phyloP scores from a whole-genome alignment of 768 basidiomycete genomes.

The Leccinellum luteum region DNA sequence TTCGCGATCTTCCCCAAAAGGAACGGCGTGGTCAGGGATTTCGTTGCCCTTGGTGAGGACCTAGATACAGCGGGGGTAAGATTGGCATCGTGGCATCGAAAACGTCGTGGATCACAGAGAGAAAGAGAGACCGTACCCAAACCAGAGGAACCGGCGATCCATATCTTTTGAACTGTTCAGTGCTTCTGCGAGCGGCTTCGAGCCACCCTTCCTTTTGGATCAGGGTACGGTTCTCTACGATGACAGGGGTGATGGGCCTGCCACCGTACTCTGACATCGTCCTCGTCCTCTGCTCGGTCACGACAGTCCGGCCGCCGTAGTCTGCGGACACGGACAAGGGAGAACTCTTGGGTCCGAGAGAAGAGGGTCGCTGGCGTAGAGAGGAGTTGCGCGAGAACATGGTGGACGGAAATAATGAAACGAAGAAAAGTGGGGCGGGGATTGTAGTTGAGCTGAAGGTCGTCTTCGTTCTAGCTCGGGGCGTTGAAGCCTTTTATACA shows the following conservation, averaged over 20 bases:
- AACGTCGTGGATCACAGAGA: too few relatives aligned
- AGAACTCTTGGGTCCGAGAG: constrained; percentile 1
- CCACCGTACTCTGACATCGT: constrained; percentile 16
- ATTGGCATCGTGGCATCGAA: neutral
- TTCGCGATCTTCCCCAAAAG: constrained; percentile 32
- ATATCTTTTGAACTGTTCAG: constrained; percentile 25
- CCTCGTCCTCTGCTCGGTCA: constrained; percentile 13
- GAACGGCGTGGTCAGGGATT: constrained; percentile 35
- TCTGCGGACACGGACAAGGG: constrained; percentile 13
- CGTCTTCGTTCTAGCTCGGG: neutral
- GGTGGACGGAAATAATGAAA: neutral
- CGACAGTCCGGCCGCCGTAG: neutral
- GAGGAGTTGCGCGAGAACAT: constrained; percentile 10
- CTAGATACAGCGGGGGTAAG: constrained; percentile 4
- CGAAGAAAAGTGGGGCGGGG: neutral
- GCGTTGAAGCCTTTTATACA: neutral
- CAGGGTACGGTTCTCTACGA: constrained; percentile 8
- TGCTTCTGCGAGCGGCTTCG: constrained; percentile 27
- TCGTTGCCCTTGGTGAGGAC: constrained; percentile 28
- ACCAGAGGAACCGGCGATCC: constrained; percentile 31
- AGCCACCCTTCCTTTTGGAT: constrained; percentile 31
- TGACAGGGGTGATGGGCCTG: constrained; percentile 13
- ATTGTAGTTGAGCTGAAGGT: neutral
- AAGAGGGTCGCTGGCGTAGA: constrained; percentile 1
- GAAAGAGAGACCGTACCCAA: constrained; percentile 19